Percentiles rank a stretch among this genome's conserved stretches.
Evolutionary conservation across 805 yeast species (phyloP).

Genomic region (Cyberlindnera maclurae): DNA sequence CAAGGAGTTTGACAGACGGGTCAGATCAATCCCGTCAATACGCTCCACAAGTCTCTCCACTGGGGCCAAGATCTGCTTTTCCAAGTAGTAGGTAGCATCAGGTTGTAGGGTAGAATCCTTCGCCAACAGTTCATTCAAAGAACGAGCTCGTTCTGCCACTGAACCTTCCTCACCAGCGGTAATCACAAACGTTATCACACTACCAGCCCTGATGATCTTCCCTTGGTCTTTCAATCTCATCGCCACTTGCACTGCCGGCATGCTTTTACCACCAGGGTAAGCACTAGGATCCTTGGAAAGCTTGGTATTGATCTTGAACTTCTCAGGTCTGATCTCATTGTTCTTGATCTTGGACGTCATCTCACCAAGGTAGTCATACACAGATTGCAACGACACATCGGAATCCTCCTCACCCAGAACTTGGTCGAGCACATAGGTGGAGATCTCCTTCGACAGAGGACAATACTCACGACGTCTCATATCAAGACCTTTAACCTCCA

Average conservation of each 20-base stretch:
- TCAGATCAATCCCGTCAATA: conserved; percentile 80
- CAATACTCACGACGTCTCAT: conserved; percentile 96
- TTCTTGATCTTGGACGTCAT: conserved; percentile 49
- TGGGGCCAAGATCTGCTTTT: conserved; percentile 85
- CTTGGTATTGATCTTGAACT: conserved; percentile 76
- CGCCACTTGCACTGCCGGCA: conserved; percentile 92
- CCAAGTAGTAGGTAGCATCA: conserved; percentile 75
- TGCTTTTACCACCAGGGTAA: conserved; percentile 72
- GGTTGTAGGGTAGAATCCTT: conserved; percentile 48
- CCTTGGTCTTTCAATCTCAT: conserved; percentile 74
- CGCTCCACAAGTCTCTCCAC: conserved; percentile 80
- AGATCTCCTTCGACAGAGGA: conserved; percentile 83
- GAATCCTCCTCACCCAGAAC: conserved; percentile 69
- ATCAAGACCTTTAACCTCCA: conserved; percentile 95
- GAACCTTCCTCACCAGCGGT: conserved; percentile 44
- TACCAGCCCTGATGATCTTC: conserved; percentile 80
- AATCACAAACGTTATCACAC: conserved; percentile 82
- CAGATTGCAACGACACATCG: conserved; percentile 63
- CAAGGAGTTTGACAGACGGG: conserved; percentile 65
- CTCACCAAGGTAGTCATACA: conserved; percentile 64
- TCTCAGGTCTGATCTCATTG: conserved; percentile 57
- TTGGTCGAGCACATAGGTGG: conserved; percentile 65
- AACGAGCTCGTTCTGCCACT: conserved; percentile 77
- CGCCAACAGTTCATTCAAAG: conserved; percentile 64
- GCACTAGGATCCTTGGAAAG: conserved; percentile 82